Conservation (phyloP, 768 basidiomycete genomes). For the Imleria badia region DNA sequence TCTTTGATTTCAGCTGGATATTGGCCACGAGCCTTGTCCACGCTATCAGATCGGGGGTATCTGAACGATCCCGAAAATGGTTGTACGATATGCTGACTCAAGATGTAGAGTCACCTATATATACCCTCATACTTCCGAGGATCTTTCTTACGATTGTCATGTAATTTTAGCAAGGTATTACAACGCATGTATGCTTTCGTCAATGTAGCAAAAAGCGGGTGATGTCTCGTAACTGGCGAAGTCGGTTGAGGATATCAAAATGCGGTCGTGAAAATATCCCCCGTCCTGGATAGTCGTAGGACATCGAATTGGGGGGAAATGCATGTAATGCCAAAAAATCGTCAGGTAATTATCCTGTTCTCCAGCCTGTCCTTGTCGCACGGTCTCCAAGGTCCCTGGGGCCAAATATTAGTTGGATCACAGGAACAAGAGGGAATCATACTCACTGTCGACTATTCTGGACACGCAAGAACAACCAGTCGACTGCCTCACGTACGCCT, state of each 20-base stretch:
- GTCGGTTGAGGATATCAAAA: too few relatives aligned
- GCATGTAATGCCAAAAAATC: not conserved
- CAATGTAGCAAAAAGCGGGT: too few relatives aligned
- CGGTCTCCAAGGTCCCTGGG: conserved; percentile 21
- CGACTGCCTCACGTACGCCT: conserved; percentile 85
- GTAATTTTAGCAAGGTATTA: too few relatives aligned
- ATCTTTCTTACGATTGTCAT: too few relatives aligned
- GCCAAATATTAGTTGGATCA: not conserved
- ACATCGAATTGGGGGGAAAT: too few relatives aligned
- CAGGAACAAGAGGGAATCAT: not conserved
- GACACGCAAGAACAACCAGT: conserved; percentile 93
- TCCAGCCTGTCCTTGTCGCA: conserved; percentile 11
- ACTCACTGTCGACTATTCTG: conserved; percentile 78
- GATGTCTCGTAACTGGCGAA: too few relatives aligned
- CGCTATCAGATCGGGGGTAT: conserved; percentile 7
- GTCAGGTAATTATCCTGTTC: not conserved
- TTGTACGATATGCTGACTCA: conserved; percentile 22
- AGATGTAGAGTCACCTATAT: too few relatives aligned
- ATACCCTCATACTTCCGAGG: too few relatives aligned
- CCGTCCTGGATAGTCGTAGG: not conserved
- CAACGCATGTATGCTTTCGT: too few relatives aligned
- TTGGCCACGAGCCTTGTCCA: not conserved
- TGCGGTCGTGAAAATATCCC: conserved; percentile 1
- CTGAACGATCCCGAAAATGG: not conserved
- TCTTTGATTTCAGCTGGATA: conserved; percentile 11